Percentiles rank a stretch among this genome's conserved stretches.
Conservation (phyloP, 2,329 filamentous ascomycete species). For the Diaporthe citrichinensis region DNA sequence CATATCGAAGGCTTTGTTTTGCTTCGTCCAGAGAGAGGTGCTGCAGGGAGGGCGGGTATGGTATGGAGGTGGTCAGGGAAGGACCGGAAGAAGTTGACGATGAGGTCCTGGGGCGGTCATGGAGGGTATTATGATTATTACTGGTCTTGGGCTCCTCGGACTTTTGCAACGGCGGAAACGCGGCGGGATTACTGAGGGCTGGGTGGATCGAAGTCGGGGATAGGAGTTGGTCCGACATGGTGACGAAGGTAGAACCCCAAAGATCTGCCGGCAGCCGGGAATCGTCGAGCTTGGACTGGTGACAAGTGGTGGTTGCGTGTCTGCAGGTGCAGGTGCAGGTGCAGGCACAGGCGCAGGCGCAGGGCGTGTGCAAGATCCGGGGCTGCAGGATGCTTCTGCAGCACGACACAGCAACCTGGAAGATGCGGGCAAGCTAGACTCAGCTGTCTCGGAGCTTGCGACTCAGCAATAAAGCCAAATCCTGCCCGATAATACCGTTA, state of each 20-base stretch:
- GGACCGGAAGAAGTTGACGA: constrained; percentile 36
- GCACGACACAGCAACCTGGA: constrained; percentile 19
- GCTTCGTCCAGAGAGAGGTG: constrained; percentile 37
- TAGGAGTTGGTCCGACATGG: constrained; percentile 55
- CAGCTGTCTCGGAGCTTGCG: neutral
- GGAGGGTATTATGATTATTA: constrained; percentile 48
- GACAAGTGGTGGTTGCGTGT: constrained; percentile 16
- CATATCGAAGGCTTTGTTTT: constrained; percentile 41
- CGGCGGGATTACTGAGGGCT: constrained; percentile 57
- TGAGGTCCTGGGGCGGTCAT: constrained; percentile 47
- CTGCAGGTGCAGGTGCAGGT: constrained; percentile 1
- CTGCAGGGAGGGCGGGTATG: constrained; percentile 33
- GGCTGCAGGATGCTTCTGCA: constrained; percentile 28
- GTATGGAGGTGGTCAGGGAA: constrained; percentile 42
- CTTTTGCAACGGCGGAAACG: constrained; percentile 42
- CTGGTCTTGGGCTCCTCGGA: constrained; percentile 41
- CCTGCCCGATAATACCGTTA: constrained; percentile 15
- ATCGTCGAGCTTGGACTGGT: constrained; percentile 4
- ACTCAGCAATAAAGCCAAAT: constrained; percentile 29
- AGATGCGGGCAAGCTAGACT: constrained; percentile 14
- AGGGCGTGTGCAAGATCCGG: constrained; percentile 13
- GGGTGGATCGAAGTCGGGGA: constrained; percentile 67
- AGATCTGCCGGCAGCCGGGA: constrained; percentile 28
- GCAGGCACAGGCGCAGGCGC: neutral
- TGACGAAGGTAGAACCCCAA: constrained; percentile 32